Conservation (phyloP, 495 filamentous ascomycete species). For the Podospora sp. region DNA sequence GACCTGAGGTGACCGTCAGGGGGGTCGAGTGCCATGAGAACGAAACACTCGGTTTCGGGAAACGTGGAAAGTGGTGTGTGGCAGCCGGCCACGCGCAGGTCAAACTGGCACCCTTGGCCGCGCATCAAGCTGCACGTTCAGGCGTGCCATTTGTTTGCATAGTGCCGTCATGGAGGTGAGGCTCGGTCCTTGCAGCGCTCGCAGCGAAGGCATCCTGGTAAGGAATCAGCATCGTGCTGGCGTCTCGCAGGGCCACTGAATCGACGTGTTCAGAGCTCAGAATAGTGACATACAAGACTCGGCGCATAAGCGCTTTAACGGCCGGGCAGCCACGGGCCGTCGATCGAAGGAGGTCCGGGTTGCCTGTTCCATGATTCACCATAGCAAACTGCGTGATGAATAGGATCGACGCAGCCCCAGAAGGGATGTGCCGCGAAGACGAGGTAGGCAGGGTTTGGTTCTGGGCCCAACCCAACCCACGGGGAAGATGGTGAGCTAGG, state of each 20-base stretch:
- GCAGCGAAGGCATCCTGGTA: neutral
- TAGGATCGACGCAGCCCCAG: constrained; percentile 18
- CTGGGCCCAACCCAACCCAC: neutral
- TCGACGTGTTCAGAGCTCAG: neutral
- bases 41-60: neutral
- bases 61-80: neutral
- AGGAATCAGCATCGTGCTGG: neutral
- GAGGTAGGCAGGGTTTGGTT: neutral
- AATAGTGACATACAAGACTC: neutral
- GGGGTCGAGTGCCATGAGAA: neutral
- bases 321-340: neutral
- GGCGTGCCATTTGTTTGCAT: neutral
- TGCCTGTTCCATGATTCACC: neutral
- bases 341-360: neutral
- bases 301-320: neutral
- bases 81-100: neutral
- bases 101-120: constrained; percentile 1
- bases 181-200: neutral
- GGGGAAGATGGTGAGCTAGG: neutral
- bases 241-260: neutral
- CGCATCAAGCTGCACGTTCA: constrained; percentile 7
- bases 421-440: constrained; percentile 13
- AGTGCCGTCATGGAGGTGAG: neutral
- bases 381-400: constrained; percentile 7
- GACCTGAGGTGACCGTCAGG: neutral